Base-by-base conservation (phyloP, 192 early-diverging fungal genomes). In the Coemansia sp. region DNA sequence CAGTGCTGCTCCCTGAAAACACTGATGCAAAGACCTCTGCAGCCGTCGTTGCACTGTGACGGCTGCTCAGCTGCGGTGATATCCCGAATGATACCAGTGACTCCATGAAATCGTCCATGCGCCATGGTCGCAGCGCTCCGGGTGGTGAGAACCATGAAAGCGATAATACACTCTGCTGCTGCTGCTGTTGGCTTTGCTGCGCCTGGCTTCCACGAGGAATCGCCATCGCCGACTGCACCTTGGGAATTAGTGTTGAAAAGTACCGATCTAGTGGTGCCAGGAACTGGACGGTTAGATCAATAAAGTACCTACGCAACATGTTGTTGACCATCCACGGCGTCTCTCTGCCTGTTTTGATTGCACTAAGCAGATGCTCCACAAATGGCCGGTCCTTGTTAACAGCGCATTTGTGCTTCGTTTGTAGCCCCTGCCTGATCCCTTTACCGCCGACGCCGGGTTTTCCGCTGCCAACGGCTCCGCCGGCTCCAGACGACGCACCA, bases 231-330 rank as follows among this genome's bases (percentile, higher is more conserved):
- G 79, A 77, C 45, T 70, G 82, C 29, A 82, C 85, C 40, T 86
- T 85, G 2, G 95, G 91, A 48, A 99, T 86, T 58, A 96, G 72
- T 3, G 91, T 90, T 65, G 90, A 87, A 75, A 96, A 99, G 70
- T 97, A 93, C 15, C 93, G 87, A 67, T 97, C 93, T 57, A 99
- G 79, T n/a, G 97, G 97, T 28, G 92, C 93, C 64, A 99, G 74
- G 66, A 99, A 96, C 79, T 91, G 86, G 66, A 95, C 94, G 0
- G 95, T 95, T 45, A 99, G 74, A 49, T 96, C 95, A 18, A 92
- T 85, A 86, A 97, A 97, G 72, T 99, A 88, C 52, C 94, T 82
- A 25, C 97, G 84, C 42, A 99, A 77, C 70, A 90, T 90, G 76
- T 99, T 99, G 83, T 99, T 93, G 43, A 97, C 70, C n/a, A 89